Conservation (phyloP, 2,329 filamentous ascomycete genomes). For the Trichoderma asperellum region DNA sequence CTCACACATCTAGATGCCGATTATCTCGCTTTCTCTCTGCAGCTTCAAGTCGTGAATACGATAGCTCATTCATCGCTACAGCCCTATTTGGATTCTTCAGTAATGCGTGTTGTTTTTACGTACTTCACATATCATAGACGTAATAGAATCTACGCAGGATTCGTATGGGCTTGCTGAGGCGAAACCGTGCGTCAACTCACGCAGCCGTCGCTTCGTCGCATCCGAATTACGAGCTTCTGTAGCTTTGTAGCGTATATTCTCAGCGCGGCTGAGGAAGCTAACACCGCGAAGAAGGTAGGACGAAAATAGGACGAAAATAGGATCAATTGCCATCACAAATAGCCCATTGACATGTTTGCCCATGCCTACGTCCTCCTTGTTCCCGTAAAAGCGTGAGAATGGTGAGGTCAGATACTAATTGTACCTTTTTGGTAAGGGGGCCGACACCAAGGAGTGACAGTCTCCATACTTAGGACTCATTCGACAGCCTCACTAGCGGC, state of each 20-base stretch:
- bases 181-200: not conserved
- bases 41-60: not conserved
- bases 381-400: not conserved
- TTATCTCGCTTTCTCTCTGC: not conserved
- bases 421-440: not conserved
- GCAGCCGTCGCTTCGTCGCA: conserved; percentile 23
- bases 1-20: not conserved
- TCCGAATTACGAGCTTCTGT: not conserved
- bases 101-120: not conserved
- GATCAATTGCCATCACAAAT: not conserved
- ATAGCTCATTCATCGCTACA: not conserved
- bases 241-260: not conserved
- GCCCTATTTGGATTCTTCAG: not conserved
- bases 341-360: not conserved
- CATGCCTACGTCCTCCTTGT: not conserved
- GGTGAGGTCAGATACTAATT: not conserved
- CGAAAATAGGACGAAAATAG: not conserved
- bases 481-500: not conserved
- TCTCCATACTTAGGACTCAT: conserved; percentile 2
- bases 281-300: not conserved
- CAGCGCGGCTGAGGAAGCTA: not conserved
- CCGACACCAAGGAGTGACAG: not conserved
- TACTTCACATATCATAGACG: too few relatives aligned
- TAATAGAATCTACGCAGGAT: too few relatives aligned
- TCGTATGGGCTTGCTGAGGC: not conserved